Percentiles rank a stretch among this genome's conserved stretches.
Conservation (phyloP, 2,329 filamentous ascomycete species). For the Paraphoma sp. region DNA sequence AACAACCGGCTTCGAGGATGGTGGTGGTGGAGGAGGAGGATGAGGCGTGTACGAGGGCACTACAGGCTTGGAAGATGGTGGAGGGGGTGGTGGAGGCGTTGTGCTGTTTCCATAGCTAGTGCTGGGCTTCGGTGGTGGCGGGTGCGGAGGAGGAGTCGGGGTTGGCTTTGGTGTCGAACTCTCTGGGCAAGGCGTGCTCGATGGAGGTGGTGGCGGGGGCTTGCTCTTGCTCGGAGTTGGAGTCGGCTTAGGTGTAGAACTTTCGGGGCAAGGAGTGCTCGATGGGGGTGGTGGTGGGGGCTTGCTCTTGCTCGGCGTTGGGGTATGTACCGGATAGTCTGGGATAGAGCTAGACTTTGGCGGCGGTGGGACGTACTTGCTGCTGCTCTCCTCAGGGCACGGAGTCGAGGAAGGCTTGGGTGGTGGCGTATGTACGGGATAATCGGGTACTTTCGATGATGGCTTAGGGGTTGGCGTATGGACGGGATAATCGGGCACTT, state of each 20-base stretch:
- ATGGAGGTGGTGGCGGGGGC: constrained; percentile 3
- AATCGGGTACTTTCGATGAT: neutral
- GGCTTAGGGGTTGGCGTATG: neutral
- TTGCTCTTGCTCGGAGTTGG: constrained; percentile 5
- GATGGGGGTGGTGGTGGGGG: constrained; percentile 2
- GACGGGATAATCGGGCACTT: neutral
- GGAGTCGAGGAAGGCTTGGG: neutral
- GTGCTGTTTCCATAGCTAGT: constrained; percentile 8
- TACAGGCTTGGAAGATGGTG: neutral
- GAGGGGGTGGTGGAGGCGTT: neutral
- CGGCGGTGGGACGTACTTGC: neutral
- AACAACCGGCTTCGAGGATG: neutral
- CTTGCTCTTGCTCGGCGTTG: neutral
- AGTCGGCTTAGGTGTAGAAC: too few species aligned
- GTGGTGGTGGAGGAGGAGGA: constrained; percentile 10
- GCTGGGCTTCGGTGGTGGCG: constrained; percentile 9
- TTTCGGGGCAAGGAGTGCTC: constrained; percentile 14
- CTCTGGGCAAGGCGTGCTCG: neutral
- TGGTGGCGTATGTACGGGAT: neutral
- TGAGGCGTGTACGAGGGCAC: constrained; percentile 14
- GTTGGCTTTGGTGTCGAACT: neutral
- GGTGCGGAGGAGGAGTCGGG: neutral
- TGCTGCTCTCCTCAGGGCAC: constrained; percentile 3
- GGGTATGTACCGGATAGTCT: constrained; percentile 7
- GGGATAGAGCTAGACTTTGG: neutral